Conservation (phyloP, 805 yeast genomes). For the Ogataea pilisensis region DNA sequence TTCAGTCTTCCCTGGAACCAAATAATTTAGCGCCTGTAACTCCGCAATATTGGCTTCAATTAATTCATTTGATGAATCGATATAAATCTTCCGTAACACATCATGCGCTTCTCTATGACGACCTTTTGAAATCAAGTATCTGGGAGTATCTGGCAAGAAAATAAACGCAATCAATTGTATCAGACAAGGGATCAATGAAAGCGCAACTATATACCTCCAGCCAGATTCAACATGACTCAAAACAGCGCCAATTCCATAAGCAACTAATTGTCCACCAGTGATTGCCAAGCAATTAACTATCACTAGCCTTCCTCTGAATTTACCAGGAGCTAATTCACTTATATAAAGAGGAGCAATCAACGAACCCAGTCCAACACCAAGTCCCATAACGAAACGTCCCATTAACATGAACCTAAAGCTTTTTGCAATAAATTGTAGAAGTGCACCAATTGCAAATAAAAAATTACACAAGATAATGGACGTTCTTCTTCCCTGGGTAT, state of each 20-base stretch:
- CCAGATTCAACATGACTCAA: slow-evolving; percentile 70
- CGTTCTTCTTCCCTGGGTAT: slow-evolving; percentile 42
- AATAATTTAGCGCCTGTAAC: slow-evolving; percentile 44
- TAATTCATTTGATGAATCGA: slow-evolving; percentile 56
- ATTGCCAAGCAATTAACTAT: slow-evolving; percentile 50
- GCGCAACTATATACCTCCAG: slow-evolving; percentile 90
- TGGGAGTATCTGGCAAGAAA: slow-evolving; percentile 94
- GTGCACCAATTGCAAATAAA: slow-evolving; percentile 45
- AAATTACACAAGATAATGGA: slow-evolving; percentile 44
- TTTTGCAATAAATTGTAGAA: slow-evolving; percentile 40
- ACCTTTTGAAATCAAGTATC: slow-evolving; percentile 76
- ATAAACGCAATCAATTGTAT: slow-evolving; percentile 71
- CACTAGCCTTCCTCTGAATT: slow-evolving; percentile 48
- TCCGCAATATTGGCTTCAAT: slow-evolving; percentile 68
- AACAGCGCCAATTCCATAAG: slow-evolving; percentile 78
- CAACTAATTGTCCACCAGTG: slow-evolving; percentile 54
- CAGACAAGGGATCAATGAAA: slow-evolving; percentile 83
- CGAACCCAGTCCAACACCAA: slow-evolving; percentile 55
- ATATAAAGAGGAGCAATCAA: slow-evolving; percentile 51
- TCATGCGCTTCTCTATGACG: slow-evolving; percentile 57
- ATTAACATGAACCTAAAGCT: slow-evolving; percentile 46
- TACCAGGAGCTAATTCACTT: slow-evolving; percentile 50
- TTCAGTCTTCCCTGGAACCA: slow-evolving; percentile 45
- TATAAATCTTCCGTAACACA: slow-evolving; percentile 63
- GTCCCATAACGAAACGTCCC: slow-evolving; percentile 50